Conservation (phyloP, 129 eudicot genomes). For the Ambrosia artemisiifolia region DNA sequence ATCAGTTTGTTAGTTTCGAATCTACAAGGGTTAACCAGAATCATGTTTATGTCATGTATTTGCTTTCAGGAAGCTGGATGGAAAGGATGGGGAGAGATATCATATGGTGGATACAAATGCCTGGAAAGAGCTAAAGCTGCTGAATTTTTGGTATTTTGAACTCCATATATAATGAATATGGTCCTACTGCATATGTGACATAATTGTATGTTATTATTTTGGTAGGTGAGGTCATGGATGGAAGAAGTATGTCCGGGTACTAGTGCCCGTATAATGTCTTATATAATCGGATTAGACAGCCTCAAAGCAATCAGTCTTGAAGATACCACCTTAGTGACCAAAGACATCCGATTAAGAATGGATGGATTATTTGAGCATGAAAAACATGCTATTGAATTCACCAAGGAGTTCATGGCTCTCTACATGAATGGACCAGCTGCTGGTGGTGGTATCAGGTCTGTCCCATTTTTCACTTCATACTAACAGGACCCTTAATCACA, state of each 20-base stretch:
- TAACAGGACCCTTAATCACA: background rate
- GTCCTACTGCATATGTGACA: background rate
- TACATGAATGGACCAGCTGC: constrained; percentile 99
- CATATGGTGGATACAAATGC: constrained; percentile 86
- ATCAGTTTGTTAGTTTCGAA: background rate
- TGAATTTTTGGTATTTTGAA: constrained; percentile 66
- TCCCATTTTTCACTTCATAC: background rate
- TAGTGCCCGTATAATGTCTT: constrained; percentile 52
- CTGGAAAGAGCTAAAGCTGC: constrained; percentile 87
- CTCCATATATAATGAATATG: background rate
- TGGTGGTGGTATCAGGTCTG: constrained; percentile 97
- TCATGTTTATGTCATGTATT: constrained; percentile 11
- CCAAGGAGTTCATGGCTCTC: constrained; percentile 78
- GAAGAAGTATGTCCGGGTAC: constrained; percentile 76
- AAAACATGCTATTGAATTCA: constrained; percentile 69
- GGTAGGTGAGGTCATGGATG: constrained; percentile 92
- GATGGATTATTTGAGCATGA: constrained; percentile 83
- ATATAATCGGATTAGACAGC: constrained; percentile 91
- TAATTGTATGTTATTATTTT: constrained; percentile 12
- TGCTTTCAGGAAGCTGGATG: constrained; percentile 74
- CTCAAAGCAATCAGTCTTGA: constrained; percentile 53
- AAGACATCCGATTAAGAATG: constrained; percentile 84
- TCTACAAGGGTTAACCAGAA: constrained; percentile 7
- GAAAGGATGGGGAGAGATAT: constrained; percentile 99
- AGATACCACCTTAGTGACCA: constrained; percentile 10